Evolutionary conservation across 2,329 filamentous ascomycete genomes (phyloP), one percentile per base, ranked within the genome.

Genomic region (Colletotrichum musae): DNA sequence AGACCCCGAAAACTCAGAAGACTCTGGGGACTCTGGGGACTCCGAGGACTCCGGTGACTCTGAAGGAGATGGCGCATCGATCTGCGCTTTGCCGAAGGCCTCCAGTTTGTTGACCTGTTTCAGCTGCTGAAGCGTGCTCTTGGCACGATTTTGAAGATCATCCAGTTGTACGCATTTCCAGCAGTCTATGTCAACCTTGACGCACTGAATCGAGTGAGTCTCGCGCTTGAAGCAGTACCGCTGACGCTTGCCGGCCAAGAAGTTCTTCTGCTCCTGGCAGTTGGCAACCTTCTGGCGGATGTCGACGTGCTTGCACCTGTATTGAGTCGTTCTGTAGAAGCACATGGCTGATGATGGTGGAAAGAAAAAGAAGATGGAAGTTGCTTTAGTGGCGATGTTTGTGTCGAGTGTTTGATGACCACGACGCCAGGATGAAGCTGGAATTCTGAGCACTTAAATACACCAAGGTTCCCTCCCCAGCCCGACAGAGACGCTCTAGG

Each of bases 291-390:
- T 71, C 21, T 65, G 45, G 32, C 67, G 66, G 36, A 59, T 48
- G 24, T 59, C 56, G 43, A 43, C 64, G 48, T 75, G 73, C 36
- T 68, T 71, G 57, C 74, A 75, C 54, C 26, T n/a, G 58, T 74
- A 73, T 5, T 71, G 26, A 15, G 68, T 69, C 10, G 65, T 50
- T 39, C 71, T 65, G 58, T 74, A 71, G 68, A 70, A 72, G 53
- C 74, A 75, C 74, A 75, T 75, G 56, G 6, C 69, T 58, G 24
- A 24, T 51, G 18, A 21, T 13, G 47, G n/a, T n/a, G 2, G 21
- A 13, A 5, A 21, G 47, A 6, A 12, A 50, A 6, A 12, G 47
- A 21, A 12, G n/a, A 5, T 4, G 21, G 21, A 50, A 13, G 5
- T 4, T 36, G 6, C 16, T 43, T n/a, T 15, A 16, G 10, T 6